Conservation (phyloP, 108 stramenopile species). For the Ochromonas danica region DNA sequence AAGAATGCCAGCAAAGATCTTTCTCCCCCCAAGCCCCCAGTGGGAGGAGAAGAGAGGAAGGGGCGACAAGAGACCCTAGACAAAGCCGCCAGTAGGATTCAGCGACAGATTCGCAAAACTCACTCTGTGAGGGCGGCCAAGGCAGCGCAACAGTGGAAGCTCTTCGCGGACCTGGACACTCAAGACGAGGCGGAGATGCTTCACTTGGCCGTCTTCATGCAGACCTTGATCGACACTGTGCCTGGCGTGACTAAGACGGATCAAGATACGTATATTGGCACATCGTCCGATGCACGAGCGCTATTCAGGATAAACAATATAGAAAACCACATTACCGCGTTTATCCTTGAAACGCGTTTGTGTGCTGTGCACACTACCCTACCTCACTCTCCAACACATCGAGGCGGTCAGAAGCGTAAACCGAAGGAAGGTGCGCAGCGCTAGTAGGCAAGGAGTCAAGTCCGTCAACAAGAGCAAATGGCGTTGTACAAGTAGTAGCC, state of each 20-base stretch:
- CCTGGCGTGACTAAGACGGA: constrained; percentile 1
- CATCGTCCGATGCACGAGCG: constrained; percentile 12
- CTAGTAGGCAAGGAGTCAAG: constrained; percentile 14
- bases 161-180: constrained; percentile 41
- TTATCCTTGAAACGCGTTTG: constrained; percentile 15
- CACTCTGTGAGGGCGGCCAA: neutral
- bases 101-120: neutral
- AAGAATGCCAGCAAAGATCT: no score
- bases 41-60: no score
- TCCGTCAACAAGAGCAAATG: constrained; percentile 15
- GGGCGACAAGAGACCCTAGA: no score
- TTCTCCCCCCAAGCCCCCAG: no score
- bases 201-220: constrained; percentile 34
- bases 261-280: neutral
- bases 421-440: constrained; percentile 12
- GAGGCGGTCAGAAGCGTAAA: constrained; percentile 13
- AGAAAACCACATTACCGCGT: constrained; percentile 9
- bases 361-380: constrained; percentile 13
- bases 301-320: constrained; percentile 10
- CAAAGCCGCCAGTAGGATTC: neutral
- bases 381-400: constrained; percentile 8
- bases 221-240: constrained; percentile 32
- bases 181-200: constrained; percentile 45
- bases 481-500: constrained; percentile 14
- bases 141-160: constrained; percentile 37